A percentile compares a stretch with the other conserved stretches of the same genome.
These are phyloP conservation scores for Guyanaporus albipodus DNA, from an alignment of 768 basidiomycete species.

Conservation along the genomic window DNA sequence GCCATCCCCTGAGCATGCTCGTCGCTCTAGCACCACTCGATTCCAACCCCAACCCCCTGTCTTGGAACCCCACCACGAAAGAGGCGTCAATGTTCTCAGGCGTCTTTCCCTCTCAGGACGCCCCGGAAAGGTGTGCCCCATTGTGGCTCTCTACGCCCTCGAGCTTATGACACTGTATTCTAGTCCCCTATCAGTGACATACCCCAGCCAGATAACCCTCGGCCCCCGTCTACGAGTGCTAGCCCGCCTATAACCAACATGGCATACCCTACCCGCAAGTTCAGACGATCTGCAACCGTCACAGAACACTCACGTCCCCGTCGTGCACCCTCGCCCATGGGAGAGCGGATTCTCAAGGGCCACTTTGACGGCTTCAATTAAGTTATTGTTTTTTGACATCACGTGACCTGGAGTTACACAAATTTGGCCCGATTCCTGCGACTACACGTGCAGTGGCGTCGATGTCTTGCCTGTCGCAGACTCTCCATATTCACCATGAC, in stretches of 20 bases:
- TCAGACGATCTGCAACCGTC: conserved; percentile 61
- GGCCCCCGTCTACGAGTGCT: conserved; percentile 40
- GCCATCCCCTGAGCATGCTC: conserved; percentile 48
- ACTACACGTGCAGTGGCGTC: conserved; percentile 9
- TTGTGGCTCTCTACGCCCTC: background rate
- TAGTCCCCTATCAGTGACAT: conserved; percentile 15
- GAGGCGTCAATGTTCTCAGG: conserved; percentile 68
- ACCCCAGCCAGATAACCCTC: conserved; percentile 33
- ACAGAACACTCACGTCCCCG: conserved; percentile 45
- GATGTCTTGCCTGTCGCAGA: conserved; percentile 9
- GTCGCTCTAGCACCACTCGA: conserved; percentile 59
- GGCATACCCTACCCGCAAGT: conserved; percentile 28
- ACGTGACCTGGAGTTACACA: conserved; percentile 4
- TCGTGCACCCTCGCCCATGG: conserved; percentile 83
- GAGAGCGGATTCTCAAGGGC: conserved; percentile 85
- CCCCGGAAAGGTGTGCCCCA: conserved; percentile 55
- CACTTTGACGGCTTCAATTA: conserved; percentile 89
- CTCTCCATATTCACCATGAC: conserved; percentile 2
- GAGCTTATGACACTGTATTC: background rate
- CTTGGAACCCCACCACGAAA: conserved; percentile 51
- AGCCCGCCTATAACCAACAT: conserved; percentile 8
- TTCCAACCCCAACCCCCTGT: conserved; percentile 45
- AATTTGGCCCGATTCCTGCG: no score
- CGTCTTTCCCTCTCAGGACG: conserved; percentile 68
- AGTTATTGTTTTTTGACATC: conserved; percentile 14